Evolutionary conservation across 768 basidiomycete species (phyloP).

Genomic region (Stropharia rugosoannulata): DNA sequence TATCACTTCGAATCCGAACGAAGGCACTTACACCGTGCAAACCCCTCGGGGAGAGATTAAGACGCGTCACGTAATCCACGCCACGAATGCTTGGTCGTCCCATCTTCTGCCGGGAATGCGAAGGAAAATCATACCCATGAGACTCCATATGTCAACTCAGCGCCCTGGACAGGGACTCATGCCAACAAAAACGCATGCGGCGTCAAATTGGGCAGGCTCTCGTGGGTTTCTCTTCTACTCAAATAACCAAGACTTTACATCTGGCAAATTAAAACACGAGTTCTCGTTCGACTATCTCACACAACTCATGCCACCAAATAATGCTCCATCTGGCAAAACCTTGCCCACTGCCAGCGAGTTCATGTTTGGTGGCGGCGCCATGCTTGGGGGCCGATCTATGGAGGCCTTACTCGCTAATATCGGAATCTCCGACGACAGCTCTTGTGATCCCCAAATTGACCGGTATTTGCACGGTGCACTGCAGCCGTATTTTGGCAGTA

Average conservation of each 20-base stretch:
- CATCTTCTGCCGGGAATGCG: slow-evolving; percentile 67
- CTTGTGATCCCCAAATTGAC: slow-evolving; percentile 24
- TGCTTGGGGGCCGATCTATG: slow-evolving; percentile 29
- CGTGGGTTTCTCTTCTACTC: slow-evolving; percentile 64
- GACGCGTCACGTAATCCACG: slow-evolving; percentile 71
- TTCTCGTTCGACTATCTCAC: slow-evolving; percentile 67
- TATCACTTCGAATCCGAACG: slow-evolving; percentile 31
- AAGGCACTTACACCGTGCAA: slow-evolving; percentile 45
- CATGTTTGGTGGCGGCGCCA: slow-evolving; percentile 64
- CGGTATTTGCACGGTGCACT: slow-evolving; percentile 39
- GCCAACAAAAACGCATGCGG: background rate
- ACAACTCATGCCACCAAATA: slow-evolving; percentile 40
- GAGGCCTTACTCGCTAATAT: slow-evolving; percentile 28
- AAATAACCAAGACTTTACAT: slow-evolving; percentile 32
- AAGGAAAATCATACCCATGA: slow-evolving; percentile 58
- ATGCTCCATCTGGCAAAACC: slow-evolving; percentile 5
- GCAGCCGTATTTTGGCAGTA: slow-evolving; percentile 47
- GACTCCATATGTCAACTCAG: slow-evolving; percentile 68
- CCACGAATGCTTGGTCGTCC: slow-evolving; percentile 82
- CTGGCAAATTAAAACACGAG: slow-evolving; percentile 53
- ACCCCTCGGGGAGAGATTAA: slow-evolving; percentile 61
- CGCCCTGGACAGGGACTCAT: slow-evolving; percentile 28
- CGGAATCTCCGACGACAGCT: slow-evolving; percentile 37
- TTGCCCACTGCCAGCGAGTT: slow-evolving; percentile 42
- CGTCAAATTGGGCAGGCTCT: slow-evolving; percentile 32